Evolutionary conservation across 1,284 basidiomycete species (phyloP), one percentile per base, ranked within the genome.

Genomic region (Neolentinus lepideus): DNA sequence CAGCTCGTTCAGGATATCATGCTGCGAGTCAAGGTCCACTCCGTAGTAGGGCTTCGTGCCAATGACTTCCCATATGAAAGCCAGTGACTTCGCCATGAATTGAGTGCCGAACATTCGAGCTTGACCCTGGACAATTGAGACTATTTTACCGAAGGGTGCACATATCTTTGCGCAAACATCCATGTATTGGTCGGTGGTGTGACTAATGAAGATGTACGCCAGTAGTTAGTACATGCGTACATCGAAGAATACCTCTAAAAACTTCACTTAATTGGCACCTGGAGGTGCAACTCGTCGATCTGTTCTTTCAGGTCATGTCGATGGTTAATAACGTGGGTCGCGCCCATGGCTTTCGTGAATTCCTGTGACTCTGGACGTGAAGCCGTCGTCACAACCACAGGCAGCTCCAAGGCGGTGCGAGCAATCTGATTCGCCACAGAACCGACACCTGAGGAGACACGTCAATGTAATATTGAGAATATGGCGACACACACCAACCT

Each of bases 361-460:
- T 50, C 47, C 47, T 25, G 47, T 21, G 47, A n/a, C 47, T 26
- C 22, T 11, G 47, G 47, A 3, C 47, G 22, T 4, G 47, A 50
- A 21, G 47, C 47, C 24, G 47, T 50, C 3, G 47, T 29, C 9
- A 50, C n/a, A 21, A 50, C 47, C 25, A 29, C 27, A 12, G 47
- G 27, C 16, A 50, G 16, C 22, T 29, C 21, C 22, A 50, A 29
- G 22, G 25, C 47, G 16, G 4, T 25, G 12, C 47, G 47, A 50
- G 47, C 47, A n/a, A 50, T 50, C n/a, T 50, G 47, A 21, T 11
- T 50, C 22, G 47, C 47, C 16, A 50, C 47, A 50, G 24, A 26
- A 25, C 47, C 47, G 11, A 50, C 47, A 25, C 47, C 47, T 50
- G 12, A 21, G 9, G 43, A 25, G 11, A n/a, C 47, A 24, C 24